Evolutionary conservation across 768 basidiomycete genomes (phyloP).

Genomic region (Russula sp.): DNA sequence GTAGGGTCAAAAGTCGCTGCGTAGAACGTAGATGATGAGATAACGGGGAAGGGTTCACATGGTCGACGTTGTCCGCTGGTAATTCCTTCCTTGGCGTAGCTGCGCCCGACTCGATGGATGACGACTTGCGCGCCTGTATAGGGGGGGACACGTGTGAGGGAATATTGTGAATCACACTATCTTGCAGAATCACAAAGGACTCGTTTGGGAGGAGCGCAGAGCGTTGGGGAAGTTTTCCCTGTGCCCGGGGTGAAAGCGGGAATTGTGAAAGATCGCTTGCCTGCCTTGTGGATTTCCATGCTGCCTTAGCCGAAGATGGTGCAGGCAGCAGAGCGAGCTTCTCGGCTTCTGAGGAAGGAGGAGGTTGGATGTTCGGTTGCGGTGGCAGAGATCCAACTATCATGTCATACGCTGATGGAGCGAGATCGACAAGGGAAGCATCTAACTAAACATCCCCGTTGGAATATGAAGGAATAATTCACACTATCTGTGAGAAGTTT

Average conservation of each 20-base stretch:
- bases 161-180: constrained; percentile 69
- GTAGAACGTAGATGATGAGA: constrained; percentile 76
- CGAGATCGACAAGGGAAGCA: constrained; percentile 82
- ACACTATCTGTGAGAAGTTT: constrained; percentile 4
- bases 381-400: constrained; percentile 66
- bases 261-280: constrained; percentile 30
- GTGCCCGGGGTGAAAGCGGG: constrained; percentile 47
- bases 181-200: constrained; percentile 87
- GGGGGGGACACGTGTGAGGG: constrained; percentile 48
- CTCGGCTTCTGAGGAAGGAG: constrained; percentile 38
- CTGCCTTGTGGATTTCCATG: constrained; percentile 56
- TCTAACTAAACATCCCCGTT: constrained; percentile 50
- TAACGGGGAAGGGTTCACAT: constrained; percentile 63
- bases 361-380: constrained; percentile 38
- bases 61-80: constrained; percentile 43
- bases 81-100: constrained; percentile 31
- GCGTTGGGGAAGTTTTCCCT: constrained; percentile 56
- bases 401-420: constrained; percentile 84
- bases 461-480: not conserved
- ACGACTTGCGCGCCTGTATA: constrained; percentile 39
- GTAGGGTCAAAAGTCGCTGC: constrained; percentile 64
- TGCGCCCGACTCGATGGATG: constrained; percentile 35
- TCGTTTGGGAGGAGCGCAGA: constrained; percentile 60
- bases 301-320: constrained; percentile 48
- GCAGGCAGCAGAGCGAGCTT: constrained; percentile 44